Evolutionary conservation across 1,139 yeast species (phyloP), one percentile per base, ranked within the genome.

Genomic region (Candida dubliniensis): DNA sequence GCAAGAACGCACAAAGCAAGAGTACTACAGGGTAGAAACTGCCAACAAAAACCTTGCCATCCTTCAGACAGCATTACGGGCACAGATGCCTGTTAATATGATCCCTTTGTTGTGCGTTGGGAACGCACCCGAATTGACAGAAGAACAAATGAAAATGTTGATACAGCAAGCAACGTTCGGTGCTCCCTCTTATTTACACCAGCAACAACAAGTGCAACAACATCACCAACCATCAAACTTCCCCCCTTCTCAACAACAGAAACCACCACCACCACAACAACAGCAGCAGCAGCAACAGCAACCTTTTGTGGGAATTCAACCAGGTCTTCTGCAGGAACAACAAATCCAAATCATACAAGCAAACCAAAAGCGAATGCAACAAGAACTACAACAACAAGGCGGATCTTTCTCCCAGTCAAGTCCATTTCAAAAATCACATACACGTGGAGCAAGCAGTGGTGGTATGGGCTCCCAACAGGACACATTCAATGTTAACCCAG

Each of bases 1-100:
- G 59, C 95, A 87, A 58, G 97, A 91, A 60, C 74, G 78, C 34
- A 87, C 97, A 1, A 84, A 84, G 53, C 97, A 90, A 61, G 95
- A 87, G 53, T 84, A 74, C 55, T 84, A 86, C 60, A 77, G 77
- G 46, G 68, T 84, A 31, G 96, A 90, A 58, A 68, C 76, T 33
- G 73, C 85, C 29, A 76, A 77, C 44, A 75, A 78, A 47, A 79
- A 86, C 32, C 65, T 85, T 35, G 82, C 81, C 46, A 70, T 90
- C 24, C 57, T 90, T 41, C 79, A 80, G 47, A 67, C 75, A 23
- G 95, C 96, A 0, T 58, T 79, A 8, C 69, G 72, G 34, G 79
- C 84, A 10, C 84, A 84, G 33, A 69, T 91, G 2, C 96, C 96
- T 0, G 71, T 82, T 0, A 64, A 75, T 44, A 60, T 83, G 52